phyloP scores from a whole-genome alignment of 2,329 filamentous ascomycete species.

The Cercospora berteroae region DNA sequence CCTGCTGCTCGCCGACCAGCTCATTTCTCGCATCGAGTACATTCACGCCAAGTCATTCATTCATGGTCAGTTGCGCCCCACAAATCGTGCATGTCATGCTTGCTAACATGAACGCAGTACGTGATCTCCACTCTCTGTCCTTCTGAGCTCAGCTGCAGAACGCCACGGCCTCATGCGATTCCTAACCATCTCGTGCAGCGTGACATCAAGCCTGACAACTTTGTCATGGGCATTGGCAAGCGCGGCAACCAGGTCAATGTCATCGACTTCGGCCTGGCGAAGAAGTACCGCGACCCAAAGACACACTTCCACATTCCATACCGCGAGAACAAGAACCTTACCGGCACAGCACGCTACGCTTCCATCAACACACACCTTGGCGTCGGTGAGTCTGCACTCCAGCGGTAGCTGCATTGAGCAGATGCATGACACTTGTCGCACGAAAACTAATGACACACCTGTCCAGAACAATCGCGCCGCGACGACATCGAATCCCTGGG shows the following conservation, averaged over 20 bases:
- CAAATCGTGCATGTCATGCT: neutral
- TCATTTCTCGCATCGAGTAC: slow-evolving; percentile 8
- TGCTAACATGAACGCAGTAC: neutral
- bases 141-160: neutral
- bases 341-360: neutral
- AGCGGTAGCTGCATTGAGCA: slow-evolving; percentile 23
- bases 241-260: slow-evolving; percentile 27
- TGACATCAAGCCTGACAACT: slow-evolving; percentile 22
- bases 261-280: slow-evolving; percentile 23
- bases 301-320: neutral
- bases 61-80: neutral
- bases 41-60: slow-evolving; percentile 9
- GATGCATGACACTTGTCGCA: slow-evolving; percentile 24
- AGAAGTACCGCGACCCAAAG: slow-evolving; percentile 6
- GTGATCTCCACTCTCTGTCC: neutral
- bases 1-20: slow-evolving; percentile 3
- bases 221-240: slow-evolving; percentile 22
- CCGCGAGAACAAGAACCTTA: slow-evolving; percentile 4
- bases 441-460: slow-evolving; percentile 15
- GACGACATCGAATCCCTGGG: slow-evolving; percentile 35
- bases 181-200: slow-evolving; percentile 3
- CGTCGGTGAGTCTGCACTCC: neutral
- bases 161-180: neutral
- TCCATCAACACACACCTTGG: neutral
- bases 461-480: slow-evolving; percentile 30